Base-by-base conservation (phyloP, 192 early-diverging fungal genomes). In the Entrophospora sp. region DNA sequence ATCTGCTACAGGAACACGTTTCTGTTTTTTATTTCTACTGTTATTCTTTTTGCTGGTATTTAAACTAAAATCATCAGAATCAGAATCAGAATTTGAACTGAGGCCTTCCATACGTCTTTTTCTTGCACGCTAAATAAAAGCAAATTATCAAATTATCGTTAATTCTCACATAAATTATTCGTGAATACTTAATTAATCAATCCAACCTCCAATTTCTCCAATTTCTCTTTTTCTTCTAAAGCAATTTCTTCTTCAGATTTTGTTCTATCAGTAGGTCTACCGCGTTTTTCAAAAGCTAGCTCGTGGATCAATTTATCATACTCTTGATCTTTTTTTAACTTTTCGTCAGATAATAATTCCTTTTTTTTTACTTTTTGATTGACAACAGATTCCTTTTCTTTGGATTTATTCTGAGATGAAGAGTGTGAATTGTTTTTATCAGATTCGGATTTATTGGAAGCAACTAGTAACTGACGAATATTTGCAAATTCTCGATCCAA, bases 201-300 rank as follows among this genome's bases (percentile, higher is more conserved):
- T 52, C n/a, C 8, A 22, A 63, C 68, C 63, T 98, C 96, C 14
- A 90, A 82, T 69, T 87, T 84, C 69, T 95, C 94, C n/a, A 97
- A 73, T 57, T 89, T 83, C 30, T 82, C 82, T 68, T 87, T 87
- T 40, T 91, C 92, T 64, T 94, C 94, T 32, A 85, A 64, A 10
- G 91, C 93, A 61, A 85, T 71, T 75, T 99, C 97, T 62, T 95
- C 93, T 70, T 96, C 95, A 7, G 92, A 93, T 79, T 97, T 96
- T 18, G 89, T 69, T 13, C 97, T 85, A 72, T 99, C 93, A 55
- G 91, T 85, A 16, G 96, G 92, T 56, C 80, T 79, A 0, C 89
- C 93, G 24, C 93, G 88, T 71, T 84, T 81, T 37, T 99, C 96
- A 68, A 80, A 84, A 4, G 82, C 86, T 35, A 99, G 75, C 61